Evolutionary conservation across 2,329 filamentous ascomycete species (phyloP), one percentile per base, ranked within the genome.

Genomic region (Podosphaera leucotricha): DNA sequence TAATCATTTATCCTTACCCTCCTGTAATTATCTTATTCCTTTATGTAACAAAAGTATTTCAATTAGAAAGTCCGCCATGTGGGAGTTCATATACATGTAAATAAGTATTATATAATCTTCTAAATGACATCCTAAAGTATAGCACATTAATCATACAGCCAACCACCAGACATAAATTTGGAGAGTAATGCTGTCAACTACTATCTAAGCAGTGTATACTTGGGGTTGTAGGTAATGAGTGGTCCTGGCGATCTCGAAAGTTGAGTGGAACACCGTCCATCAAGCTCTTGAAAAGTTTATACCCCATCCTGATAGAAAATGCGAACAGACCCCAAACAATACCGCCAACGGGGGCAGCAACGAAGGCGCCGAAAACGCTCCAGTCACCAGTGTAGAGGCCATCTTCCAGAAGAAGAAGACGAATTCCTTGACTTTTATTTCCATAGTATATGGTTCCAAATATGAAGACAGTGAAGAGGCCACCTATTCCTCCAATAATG

Each of bases 311-410:
- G 37, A 75, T 53, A 13, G 54, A 66, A 30, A 80, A 67, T 4
- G 77, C 79, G 2, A 65, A 69, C 37, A 75, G 67, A 0, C 73
- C 79, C 70, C 77, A 86, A 28, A 86, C 60, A 16, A 87, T 54
- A 19, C 79, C 79, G 1, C 82, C 82, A 2, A 86, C 61, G 0
- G 82, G 82, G 0, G 82, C 81, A 8, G 78, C 80, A 3, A 87
- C 76, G 54, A 87, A 90, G 3, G 81, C 80, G 53, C 81, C 82
- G 59, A 90, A 90, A 1, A 71, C 79, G 49, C 74, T 78, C 83
- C 83, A 90, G 58, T 87, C 81, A 41, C 75, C 67, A 0, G 66
- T 71, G 59, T 86, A 90, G 18, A 90, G 64, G 0, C 82, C 82
- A 50, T 77, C 66, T 56, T 82, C 68, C 11, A 90, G 62, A 21